Conservation (phyloP, 2,329 filamentous ascomycete genomes). For the Colletotrichum liriopes region DNA sequence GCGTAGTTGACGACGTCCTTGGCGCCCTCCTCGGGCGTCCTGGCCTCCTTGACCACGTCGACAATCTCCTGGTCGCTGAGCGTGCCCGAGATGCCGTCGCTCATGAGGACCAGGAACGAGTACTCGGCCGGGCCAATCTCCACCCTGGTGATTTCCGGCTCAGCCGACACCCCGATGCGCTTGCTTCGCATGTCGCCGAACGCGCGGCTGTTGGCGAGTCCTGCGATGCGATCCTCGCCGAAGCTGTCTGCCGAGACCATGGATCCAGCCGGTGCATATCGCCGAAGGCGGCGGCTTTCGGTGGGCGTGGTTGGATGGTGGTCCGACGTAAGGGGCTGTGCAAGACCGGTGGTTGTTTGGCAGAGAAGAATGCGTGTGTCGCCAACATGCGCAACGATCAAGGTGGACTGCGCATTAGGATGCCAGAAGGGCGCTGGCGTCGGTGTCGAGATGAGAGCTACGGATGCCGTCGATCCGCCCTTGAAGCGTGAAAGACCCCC, state of each 20-base stretch:
- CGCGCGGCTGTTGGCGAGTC: conserved; percentile 92
- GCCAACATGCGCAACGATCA: conserved; percentile 91
- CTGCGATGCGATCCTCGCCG: conserved; percentile 94
- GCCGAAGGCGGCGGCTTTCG: conserved; percentile 86
- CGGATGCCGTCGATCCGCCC: conserved; percentile 92
- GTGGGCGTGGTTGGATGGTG: conserved; percentile 92
- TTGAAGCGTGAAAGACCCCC: conserved; percentile 86
- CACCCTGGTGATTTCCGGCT: conserved; percentile 87
- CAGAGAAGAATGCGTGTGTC: conserved; percentile 94
- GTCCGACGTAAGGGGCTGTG: conserved; percentile 87
- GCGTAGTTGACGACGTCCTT: conserved; percentile 87
- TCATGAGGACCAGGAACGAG: conserved; percentile 89
- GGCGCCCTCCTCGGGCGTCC: conserved; percentile 89
- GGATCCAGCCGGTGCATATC: conserved; percentile 81
- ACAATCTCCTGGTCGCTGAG: conserved; percentile 95
- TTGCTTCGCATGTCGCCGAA: conserved; percentile 96
- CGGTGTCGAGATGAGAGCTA: conserved; percentile 92
- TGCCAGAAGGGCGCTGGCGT: conserved; percentile 97
- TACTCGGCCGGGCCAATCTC: conserved; percentile 89
- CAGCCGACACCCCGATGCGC: conserved; percentile 92
- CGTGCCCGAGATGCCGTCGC: conserved; percentile 89
- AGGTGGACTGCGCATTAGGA: conserved; percentile 84
- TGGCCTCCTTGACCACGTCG: conserved; percentile 94
- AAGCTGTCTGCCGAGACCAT: conserved; percentile 94
- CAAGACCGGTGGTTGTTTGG: conserved; percentile 84